Base-by-base conservation (phyloP, 345 rosid genomes). In the Eucalyptus albens region DNA sequence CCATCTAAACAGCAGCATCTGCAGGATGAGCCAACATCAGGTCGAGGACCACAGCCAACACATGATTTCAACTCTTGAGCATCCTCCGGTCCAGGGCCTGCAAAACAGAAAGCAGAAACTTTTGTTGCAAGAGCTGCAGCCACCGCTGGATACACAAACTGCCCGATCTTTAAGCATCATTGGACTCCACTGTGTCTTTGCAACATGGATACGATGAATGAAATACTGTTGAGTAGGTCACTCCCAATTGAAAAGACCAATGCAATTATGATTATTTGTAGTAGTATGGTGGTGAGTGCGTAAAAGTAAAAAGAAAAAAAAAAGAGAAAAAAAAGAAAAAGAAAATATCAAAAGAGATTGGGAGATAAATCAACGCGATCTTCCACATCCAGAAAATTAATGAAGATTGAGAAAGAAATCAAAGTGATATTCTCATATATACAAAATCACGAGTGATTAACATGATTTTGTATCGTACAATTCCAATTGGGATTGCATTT, bases 251-350 rank as follows among this genome's bases (percentile, higher is more conserved):
- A 1, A 4, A 1, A 50, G 51, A 3, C 6, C 17, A 50, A 50
- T 0, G 3, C 7, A 50, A 50, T 50, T 50, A 15, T 50, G 1
- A 5, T 5, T 50, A 50, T 50, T 50, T 5, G 15, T 50, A 50
- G 17, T 50, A 50, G 17, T 50, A 50, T 15, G 17, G 17, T 50
- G 5, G 7, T 15, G 17, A 2, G 51, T 50, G 51, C 5, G 3
- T 50, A 15, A 50, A 50, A 15, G 15, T 15, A 15, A 50, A 50
- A 50, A 50, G 0, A 50, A 15, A 50, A 50, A 15, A 15, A 5
- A 47, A 13, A 2, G 0, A 2, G 2, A 12, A 12, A 12, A 4
- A 2, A 14, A 50, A 50, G 2, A 13, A 49, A 49, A 49, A 49
- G 15, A 49, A 2, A 15, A 50, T 50, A 50, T 50, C 17, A 50